Evolutionary conservation across 1,284 basidiomycete genomes (phyloP).

Genomic region (Bondarzewia mesenterica): DNA sequence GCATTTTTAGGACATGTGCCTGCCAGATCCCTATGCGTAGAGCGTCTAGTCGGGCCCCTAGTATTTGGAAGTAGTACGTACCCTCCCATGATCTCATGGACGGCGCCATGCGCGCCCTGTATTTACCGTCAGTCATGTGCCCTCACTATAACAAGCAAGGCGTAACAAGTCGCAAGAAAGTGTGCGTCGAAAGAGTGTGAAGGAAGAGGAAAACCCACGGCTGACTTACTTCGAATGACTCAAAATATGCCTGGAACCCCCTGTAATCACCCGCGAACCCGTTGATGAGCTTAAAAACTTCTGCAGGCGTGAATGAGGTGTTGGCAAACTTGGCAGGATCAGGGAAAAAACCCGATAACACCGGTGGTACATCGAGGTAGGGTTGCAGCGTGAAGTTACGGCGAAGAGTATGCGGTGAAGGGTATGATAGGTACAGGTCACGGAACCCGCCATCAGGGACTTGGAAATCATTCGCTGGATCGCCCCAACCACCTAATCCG

Average conservation of each 20-base stretch:
- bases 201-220: neutral
- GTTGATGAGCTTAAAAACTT: constrained; percentile 20
- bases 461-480: constrained; percentile 22
- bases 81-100: constrained; percentile 24
- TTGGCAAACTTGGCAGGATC: constrained; percentile 19
- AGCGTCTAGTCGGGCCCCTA: neutral
- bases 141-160: neutral
- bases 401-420: constrained; percentile 26
- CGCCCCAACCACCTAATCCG: constrained; percentile 31
- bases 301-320: constrained; percentile 21
- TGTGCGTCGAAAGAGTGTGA: neutral
- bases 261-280: constrained; percentile 25
- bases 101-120: constrained; percentile 20
- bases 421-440: constrained; percentile 24
- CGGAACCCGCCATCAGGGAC: constrained; percentile 26
- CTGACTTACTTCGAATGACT: constrained; percentile 19
- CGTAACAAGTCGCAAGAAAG: neutral
- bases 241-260: constrained; percentile 26
- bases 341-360: constrained; percentile 13
- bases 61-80: constrained; percentile 7
- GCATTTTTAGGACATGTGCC: constrained; percentile 19
- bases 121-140: neutral
- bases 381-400: constrained; percentile 29
- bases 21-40: constrained; percentile 17
- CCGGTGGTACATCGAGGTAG: constrained; percentile 13